Evolutionary conservation across 768 basidiomycete species (phyloP), one percentile per base, ranked within the genome.

Genomic region (Mycena rebaudengoi): DNA sequence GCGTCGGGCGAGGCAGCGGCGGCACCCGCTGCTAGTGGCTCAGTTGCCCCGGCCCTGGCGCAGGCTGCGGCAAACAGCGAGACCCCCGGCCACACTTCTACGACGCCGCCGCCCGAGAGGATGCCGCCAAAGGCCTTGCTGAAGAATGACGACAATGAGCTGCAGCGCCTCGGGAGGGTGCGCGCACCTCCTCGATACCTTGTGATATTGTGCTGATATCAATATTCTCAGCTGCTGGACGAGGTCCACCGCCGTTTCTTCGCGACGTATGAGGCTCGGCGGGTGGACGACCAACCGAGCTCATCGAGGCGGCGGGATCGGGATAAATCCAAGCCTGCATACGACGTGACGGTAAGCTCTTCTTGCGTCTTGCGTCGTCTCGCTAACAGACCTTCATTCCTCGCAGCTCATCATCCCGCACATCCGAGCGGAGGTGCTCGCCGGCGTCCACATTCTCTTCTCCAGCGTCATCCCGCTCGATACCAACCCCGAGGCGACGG

Each of bases 381-480:
- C 49, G 40, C 46, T 56, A 40, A 40, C 32, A 57, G n/a, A 32
- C 60, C 45, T 26, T 57, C 18, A 39, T 16, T 32, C 21, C 13
- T 37, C 46, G 7, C 69, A 98, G 96, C 78, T 76, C 53, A 98
- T 99, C 66, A 96, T 99, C 52, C 94, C 94, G 14, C 80, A 82
- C 55, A 83, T 97, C 75, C 91, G 97, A 54, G 73, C 81, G 23
- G 85, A 87, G 68, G 91, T 94, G 0, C 83, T 99, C n/a, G 83
- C 84, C 33, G 93, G 91, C 28, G 84, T 90, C 28, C 88, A 92
- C 71, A 85, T 99, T 30, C 82, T 97, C 33, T 99, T 99, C 77
- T 98, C 97, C 1, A 94, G 96, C 59, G 88, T 99, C 39, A 96
- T 99, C 58, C 96, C 97, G 5, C 85, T 96, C n/a, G 91, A 95